These are phyloP conservation scores for Fusarium xylarioides DNA, from an alignment of 2,329 filamentous ascomycete genomes.

Conservation along the genomic window DNA sequence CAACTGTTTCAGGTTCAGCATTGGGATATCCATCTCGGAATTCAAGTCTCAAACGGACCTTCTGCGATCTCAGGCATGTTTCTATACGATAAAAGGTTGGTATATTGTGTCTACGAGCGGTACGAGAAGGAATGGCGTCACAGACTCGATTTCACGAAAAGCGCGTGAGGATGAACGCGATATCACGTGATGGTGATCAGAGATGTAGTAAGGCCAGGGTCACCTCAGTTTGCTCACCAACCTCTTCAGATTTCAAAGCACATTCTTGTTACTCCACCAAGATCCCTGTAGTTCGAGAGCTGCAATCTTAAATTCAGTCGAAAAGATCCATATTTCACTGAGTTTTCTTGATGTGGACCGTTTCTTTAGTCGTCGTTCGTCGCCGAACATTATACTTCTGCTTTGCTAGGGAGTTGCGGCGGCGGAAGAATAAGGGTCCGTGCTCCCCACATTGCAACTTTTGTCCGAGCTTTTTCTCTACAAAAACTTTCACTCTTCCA, in stretches of 20 bases:
- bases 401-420: not conserved
- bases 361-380: slow-evolving; percentile 6
- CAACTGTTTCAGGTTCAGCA: slow-evolving; percentile 61
- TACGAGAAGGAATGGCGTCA: slow-evolving; percentile 17
- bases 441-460: slow-evolving; percentile 36
- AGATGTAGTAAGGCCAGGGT: too few species aligned
- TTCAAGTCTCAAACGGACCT: slow-evolving; percentile 49
- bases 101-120: not conserved
- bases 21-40: not conserved
- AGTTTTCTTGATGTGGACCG: slow-evolving; percentile 22
- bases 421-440: slow-evolving; percentile 27
- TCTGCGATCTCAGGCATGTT: slow-evolving; percentile 72
- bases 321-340: slow-evolving; percentile 21
- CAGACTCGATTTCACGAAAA: not conserved
- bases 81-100: not conserved
- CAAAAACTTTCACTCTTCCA: slow-evolving; percentile 35
- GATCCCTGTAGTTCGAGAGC: not conserved
- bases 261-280: not conserved
- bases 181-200: slow-evolving; percentile 34
- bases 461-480: slow-evolving; percentile 42
- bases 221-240: not conserved
- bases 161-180: slow-evolving; percentile 30
- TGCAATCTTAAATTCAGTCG: not conserved
- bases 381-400: slow-evolving; percentile 19
- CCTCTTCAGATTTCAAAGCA: not conserved